Evolutionary conservation across 768 basidiomycete genomes (phyloP).

Genomic region (Tricholoma flavovirens): DNA sequence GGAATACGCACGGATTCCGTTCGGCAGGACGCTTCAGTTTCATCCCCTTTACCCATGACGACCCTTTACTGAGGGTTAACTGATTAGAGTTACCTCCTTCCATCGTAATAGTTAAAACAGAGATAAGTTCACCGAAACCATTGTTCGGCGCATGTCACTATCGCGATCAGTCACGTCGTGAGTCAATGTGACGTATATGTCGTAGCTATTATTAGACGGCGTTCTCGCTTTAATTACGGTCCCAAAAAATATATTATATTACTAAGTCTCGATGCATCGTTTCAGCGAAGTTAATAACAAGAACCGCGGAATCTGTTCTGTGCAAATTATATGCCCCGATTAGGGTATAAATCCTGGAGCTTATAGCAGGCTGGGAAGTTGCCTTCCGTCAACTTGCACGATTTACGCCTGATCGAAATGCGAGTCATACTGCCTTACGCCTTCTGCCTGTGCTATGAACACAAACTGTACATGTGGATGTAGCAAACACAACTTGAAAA

Average conservation of each 20-base stretch:
- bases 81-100: background rate
- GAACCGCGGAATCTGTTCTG: no score
- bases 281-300: no score
- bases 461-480: no score
- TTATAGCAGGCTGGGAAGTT: background rate
- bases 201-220: background rate
- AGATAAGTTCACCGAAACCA: no score
- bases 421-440: no score
- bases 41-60: background rate
- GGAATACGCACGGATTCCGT: background rate
- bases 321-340: no score
- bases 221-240: background rate
- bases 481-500: background rate
- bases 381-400: background rate
- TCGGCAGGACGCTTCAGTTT: background rate
- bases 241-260: no score
- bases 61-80: background rate
- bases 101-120: background rate
- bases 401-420: background rate
- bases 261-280: no score
- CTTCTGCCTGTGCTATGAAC: no score
- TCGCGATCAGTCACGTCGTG: background rate
- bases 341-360: background rate
- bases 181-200: background rate
- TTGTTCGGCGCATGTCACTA: background rate